Evolutionary conservation across 163 green algal genomes (phyloP), one percentile per base, ranked within the genome.

Genomic region (Chlamydomonas reinhardtii): DNA sequence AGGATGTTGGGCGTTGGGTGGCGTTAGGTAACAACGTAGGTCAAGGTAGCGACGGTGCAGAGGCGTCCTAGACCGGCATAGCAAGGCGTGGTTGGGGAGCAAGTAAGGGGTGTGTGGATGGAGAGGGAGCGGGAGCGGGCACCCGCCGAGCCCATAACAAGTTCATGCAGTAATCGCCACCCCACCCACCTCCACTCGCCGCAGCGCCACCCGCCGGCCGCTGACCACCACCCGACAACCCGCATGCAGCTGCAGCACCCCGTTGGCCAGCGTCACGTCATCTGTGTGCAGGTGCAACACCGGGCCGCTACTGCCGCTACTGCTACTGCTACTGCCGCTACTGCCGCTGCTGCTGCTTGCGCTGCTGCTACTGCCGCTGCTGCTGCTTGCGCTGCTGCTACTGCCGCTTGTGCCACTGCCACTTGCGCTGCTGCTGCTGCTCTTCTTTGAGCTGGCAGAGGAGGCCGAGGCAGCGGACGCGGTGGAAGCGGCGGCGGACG

Each of bases 191-290:
- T 85, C 68, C 39, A 85, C 32, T 25, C 48, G 32, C 34, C 78
- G 32, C 66, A 85, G 61, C 66, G 78, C 43, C 68, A 85, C 78
- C 16, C 78, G 11, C 22, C 68, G 24, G 6, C 68, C 78, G 35
- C 64, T 77, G 27, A 85, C 78, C 43, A 77, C 31, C 78, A 85
- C 27, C 24, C 48, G 66, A 52, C 78, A 77, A 52, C 62, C 78
- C 9, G 54, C 31, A 2, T 25, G 5, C n/a, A 85, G 78, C 68
- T 85, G 78, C 34, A 85, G 48, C 78, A 56, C 76, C 2, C 78
- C 78, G 68, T 85, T 85, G 43, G 52, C 29, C 32, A 85, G 17
- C 32, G 68, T 62, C 9, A 85, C 32, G 68, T 85, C 78, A 14
- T 85, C 78, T 2, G 31, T 34, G 34, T 72, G 52, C 32, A 85